Evolutionary conservation across 805 yeast genomes (phyloP).

Genomic region (Candida ipomoeae): DNA sequence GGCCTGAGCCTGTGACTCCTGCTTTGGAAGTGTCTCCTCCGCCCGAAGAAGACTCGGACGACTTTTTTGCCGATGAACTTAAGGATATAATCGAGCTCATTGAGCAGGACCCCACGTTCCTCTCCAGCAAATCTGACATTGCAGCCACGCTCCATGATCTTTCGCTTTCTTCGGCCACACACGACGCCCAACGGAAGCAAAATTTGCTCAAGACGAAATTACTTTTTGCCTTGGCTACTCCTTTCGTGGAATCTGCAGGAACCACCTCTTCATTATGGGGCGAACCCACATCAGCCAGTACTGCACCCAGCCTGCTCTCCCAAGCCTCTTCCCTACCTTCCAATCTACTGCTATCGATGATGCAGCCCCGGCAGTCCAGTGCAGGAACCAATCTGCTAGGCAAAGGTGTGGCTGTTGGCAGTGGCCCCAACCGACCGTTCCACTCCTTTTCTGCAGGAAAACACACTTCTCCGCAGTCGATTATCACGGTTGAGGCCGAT

Average conservation of each 20-base stretch:
- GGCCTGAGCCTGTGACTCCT: neutral
- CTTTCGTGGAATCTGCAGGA: conserved; percentile 46
- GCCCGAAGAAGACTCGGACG: conserved; percentile 8
- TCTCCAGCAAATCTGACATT: conserved; percentile 34
- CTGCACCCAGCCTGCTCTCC: conserved; percentile 6
- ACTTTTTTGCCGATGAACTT: conserved; percentile 37
- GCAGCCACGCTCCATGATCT: conserved; percentile 57
- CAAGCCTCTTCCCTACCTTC: conserved; percentile 13
- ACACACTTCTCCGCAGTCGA: conserved; percentile 73
- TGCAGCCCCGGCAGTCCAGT: conserved; percentile 16
- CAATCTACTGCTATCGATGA: conserved; percentile 23
- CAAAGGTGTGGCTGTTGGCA: conserved; percentile 14
- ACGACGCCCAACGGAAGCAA: conserved; percentile 31
- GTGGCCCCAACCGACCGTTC: conserved; percentile 41
- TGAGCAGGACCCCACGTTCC: conserved; percentile 33
- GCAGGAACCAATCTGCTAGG: conserved; percentile 20
- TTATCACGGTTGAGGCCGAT: conserved; percentile 69
- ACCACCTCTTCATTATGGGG: conserved; percentile 7
- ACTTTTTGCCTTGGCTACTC: conserved; percentile 63
- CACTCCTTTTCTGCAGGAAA: conserved; percentile 68
- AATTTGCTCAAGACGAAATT: conserved; percentile 43
- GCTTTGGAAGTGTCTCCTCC: neutral
- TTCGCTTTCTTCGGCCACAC: conserved; percentile 41
- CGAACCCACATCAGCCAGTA: conserved; percentile 4
- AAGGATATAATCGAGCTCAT: conserved; percentile 47